Base-by-base conservation (phyloP, 306 rosid genomes). In the Delonix regia region DNA sequence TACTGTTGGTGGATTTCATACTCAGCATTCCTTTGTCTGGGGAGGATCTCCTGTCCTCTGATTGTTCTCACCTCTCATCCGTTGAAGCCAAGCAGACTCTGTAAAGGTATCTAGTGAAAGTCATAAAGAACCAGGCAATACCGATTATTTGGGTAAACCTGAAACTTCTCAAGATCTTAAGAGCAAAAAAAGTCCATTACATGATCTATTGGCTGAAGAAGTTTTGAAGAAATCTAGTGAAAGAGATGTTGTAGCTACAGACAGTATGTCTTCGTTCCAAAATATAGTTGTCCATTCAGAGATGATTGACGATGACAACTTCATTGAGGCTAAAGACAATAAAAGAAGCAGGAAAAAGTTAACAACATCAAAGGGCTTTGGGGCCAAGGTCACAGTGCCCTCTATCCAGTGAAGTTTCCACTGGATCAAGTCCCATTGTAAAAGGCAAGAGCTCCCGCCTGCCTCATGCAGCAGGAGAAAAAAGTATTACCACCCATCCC, bases 141-240 rank as follows among this genome's bases (percentile, higher is more conserved):
- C 70, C 0, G 93, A 86, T 30, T 69, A 65, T 81, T 64, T 55
- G 36, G 85, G 79, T 63, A 89, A 82, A 78, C 52, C 84, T 52
- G 90, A 87, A 83, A 66, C 56, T 84, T 71, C 86, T 36, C 76
- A 56, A 49, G 77, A 85, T 75, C 67, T 49, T 3, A 86, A 84
- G 88, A 86, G 73, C 82, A 89, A 86, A 83, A 90, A 88, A 88
- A 90, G 97, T 69, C 97, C 81, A 9, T 75, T 94, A 56, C 97
- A 94, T 82, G 98, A 94, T 83, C 88, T 94, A 24, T 84, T 94
- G 80, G 93, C 93, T 7, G 97, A 94, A 77, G 97, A 90, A 78
- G 97, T 87, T 84, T 75, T 90, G 71, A 85, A 90, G 24, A 88
- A 92, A 89, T 86, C 92, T 51, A 80, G 55, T 70, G 91, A 80